phyloP scores from a whole-genome alignment of 805 yeast species.

The Nadsonia fulvescens region DNA sequence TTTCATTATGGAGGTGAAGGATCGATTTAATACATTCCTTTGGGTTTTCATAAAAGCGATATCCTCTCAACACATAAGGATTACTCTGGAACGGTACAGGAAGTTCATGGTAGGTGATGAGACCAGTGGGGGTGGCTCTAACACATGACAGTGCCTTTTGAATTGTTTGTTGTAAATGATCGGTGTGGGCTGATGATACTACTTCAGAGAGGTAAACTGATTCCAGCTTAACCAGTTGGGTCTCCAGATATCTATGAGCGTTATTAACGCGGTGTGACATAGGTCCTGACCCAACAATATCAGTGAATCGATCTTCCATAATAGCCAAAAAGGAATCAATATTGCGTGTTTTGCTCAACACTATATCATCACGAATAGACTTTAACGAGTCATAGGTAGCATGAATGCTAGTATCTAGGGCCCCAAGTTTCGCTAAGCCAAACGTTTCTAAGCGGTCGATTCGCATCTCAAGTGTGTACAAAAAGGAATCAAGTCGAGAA shows the following conservation, averaged over 20 bases:
- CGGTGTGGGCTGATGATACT: constrained; percentile 2
- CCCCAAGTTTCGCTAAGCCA: neutral
- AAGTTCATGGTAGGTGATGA: constrained; percentile 66
- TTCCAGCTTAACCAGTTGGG: constrained; percentile 18
- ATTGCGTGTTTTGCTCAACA: no score
- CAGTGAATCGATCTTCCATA: no score
- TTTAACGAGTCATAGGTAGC: no score
- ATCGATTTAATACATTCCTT: constrained; percentile 40
- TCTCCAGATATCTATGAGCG: no score
- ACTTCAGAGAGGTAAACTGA: no score
- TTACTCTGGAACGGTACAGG: constrained; percentile 93
- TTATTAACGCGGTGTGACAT: neutral
- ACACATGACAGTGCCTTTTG: constrained; percentile 12
- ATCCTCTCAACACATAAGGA: constrained; percentile 66
- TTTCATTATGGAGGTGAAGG: constrained; percentile 60
- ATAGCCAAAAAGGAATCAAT: no score
- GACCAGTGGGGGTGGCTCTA: constrained; percentile 21
- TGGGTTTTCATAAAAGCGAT: constrained; percentile 60
- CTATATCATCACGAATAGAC: no score
- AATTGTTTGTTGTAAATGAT: constrained; percentile 7
- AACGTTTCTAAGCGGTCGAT: neutral
- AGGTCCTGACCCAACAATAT: neutral
- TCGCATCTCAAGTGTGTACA: no score
- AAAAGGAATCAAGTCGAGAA: no score
- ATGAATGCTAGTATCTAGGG: no score